Evolutionary conservation across 805 yeast species (phyloP), one percentile per base, ranked within the genome.

Genomic region (Scheffersomyces ergatensis): DNA sequence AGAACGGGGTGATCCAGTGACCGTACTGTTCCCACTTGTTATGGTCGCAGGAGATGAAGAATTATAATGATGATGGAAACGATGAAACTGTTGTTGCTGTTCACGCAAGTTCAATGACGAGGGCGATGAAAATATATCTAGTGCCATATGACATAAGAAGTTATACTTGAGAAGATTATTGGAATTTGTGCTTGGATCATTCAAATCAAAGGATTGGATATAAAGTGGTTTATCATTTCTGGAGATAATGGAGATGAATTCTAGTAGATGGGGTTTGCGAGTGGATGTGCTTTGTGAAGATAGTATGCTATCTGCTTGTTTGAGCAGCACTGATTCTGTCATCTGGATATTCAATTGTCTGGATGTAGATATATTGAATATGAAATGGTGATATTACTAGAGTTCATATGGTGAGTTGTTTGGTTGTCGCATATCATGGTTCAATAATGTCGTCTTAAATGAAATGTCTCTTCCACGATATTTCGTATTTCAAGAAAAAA

Each of bases 61-160:
- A 9, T 29, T 27, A 17, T 24, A 13, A 19, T 19, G 26, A 25
- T 29, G 34, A 30, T 42, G 48, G 40, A 44, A 40, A 7, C 48
- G 46, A 9, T 48, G 50, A 15, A 40, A 49, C 12, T 42, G 42
- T 35, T 55, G 59, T 44, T 67, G 73, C 40, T 59, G 68, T 42
- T 66, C 73, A 19, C 72, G 53, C 23, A 68, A 48, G 36, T 54
- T 52, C 15, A 73, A 62, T 25, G 74, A 60, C 9, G 70, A 46
- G 0, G 80, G 78, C 23, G 85, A 77, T 25, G 80, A 70, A 52
- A 84, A 82, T 16, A 82, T 74, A 57, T 84, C 90, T 18, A 84
- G 62, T 4, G 89, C 80, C 84, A 84, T 83, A 54, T 84, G 88
- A n/a, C 87, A 76, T 23, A 84, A 64, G 49, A 83, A 83, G 52